Evolutionary conservation across 2,329 filamentous ascomycete species (phyloP).

Genomic region (Orbilia oligospora): DNA sequence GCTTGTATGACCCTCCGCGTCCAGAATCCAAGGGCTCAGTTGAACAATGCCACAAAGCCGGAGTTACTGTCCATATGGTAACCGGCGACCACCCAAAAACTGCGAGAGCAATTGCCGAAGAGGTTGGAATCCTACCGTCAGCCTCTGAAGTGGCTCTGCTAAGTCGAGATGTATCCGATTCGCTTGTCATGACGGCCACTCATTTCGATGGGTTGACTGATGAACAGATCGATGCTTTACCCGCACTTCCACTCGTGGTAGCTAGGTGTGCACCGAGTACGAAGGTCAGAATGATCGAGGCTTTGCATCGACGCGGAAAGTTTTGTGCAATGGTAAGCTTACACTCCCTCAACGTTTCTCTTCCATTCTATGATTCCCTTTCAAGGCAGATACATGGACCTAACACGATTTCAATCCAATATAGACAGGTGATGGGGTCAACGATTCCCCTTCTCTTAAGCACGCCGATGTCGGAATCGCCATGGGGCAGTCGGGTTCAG

Average conservation of each 20-base stretch:
- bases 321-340: constrained; percentile 80
- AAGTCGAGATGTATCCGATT: constrained; percentile 74
- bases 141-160: constrained; percentile 72
- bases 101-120: constrained; percentile 81
- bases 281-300: constrained; percentile 92
- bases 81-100: constrained; percentile 87
- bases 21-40: constrained; percentile 82
- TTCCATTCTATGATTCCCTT: background rate
- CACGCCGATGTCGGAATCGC: constrained; percentile 87
- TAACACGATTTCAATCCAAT: background rate
- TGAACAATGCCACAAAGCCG: constrained; percentile 77
- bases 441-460: constrained; percentile 85
- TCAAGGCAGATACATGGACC: background rate
- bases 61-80: constrained; percentile 85
- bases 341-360: background rate
- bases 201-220: constrained; percentile 84
- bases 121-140: constrained; percentile 81
- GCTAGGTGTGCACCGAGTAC: constrained; percentile 87
- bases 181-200: constrained; percentile 80
- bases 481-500: constrained; percentile 84
- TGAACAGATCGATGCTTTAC: constrained; percentile 80
- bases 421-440: constrained; percentile 85
- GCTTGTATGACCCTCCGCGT: constrained; percentile 88
- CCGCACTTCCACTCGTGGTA: constrained; percentile 83
- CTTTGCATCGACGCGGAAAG: constrained; percentile 81